These are phyloP conservation scores for Nicotiana sylvestris DNA, from an alignment of 257 asterid genomes.

Conservation along the genomic window DNA sequence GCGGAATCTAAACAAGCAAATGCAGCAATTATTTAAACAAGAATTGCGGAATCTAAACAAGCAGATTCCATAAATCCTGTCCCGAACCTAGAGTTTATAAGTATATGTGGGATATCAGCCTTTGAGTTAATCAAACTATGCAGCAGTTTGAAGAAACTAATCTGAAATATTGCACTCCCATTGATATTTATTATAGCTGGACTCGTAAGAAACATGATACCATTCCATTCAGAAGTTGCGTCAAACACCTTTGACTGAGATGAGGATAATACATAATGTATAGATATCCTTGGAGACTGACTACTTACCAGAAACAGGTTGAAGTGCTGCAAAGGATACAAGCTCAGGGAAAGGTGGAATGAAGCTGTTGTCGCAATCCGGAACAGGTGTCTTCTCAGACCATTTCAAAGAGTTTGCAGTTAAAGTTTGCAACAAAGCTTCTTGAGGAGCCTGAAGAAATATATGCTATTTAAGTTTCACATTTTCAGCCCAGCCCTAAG, in stretches of 20 bases:
- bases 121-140: background rate
- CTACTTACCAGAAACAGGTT: conserved; percentile 58
- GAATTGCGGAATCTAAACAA: too few relatives aligned
- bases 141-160: background rate
- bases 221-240: background rate
- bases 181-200: background rate
- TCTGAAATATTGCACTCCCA: background rate
- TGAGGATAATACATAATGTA: background rate
- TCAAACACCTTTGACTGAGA: background rate
- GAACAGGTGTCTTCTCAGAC: conserved; percentile 53
- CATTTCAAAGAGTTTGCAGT: conserved; percentile 57
- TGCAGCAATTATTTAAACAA: too few relatives aligned
- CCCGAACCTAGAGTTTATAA: background rate
- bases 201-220: background rate
- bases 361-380: conserved; percentile 40
- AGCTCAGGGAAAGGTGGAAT: conserved; percentile 61
- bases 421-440: conserved; percentile 62
- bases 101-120: background rate
- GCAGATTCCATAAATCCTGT: background rate
- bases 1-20: background rate
- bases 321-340: conserved; percentile 71
- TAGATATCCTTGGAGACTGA: background rate
- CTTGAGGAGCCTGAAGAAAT: conserved; percentile 51
- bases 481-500: background rate
- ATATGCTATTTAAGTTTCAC: background rate